Percentiles rank a stretch among this genome's conserved stretches.
These are phyloP conservation scores for Mycothermus thermophilus DNA, from an alignment of 495 filamentous ascomycete genomes.

Conservation along the genomic window DNA sequence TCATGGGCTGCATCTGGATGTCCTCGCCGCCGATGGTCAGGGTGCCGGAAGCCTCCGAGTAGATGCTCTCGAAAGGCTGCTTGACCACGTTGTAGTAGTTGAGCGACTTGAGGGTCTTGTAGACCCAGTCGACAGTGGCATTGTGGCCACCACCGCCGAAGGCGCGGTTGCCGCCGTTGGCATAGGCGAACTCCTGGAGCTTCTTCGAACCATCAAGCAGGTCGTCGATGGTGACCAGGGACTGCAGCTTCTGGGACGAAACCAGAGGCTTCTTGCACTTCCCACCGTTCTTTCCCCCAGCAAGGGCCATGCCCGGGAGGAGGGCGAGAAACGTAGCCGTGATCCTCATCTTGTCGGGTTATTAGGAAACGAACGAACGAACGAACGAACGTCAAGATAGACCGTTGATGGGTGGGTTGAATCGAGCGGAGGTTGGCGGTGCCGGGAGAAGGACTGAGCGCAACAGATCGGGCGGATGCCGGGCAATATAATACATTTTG, in stretches of 20 bases:
- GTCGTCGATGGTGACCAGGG: constrained; percentile 26
- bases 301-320: constrained; percentile 2
- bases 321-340: constrained; percentile 3
- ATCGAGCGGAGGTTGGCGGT: neutral
- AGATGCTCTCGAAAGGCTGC: constrained; percentile 39
- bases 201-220: constrained; percentile 31
- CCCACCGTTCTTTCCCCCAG: neutral
- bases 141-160: constrained; percentile 50
- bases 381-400: neutral
- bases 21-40: constrained; percentile 20
- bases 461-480: neutral
- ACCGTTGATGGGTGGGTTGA: neutral
- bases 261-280: constrained; percentile 7
- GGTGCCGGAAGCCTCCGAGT: constrained; percentile 21
- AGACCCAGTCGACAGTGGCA: constrained; percentile 49
- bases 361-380: too few species aligned
- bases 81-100: constrained; percentile 48
- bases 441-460: neutral
- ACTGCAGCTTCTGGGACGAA: constrained; percentile 13
- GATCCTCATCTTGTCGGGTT: constrained; percentile 10
- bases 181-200: constrained; percentile 30
- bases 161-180: constrained; percentile 33
- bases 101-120: constrained; percentile 29
- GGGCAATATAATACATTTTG: neutral
- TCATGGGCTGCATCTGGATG: constrained; percentile 19